Evolutionary conservation across 2,329 filamentous ascomycete genomes (phyloP).

Genomic region (Apiospora saccharicola): DNA sequence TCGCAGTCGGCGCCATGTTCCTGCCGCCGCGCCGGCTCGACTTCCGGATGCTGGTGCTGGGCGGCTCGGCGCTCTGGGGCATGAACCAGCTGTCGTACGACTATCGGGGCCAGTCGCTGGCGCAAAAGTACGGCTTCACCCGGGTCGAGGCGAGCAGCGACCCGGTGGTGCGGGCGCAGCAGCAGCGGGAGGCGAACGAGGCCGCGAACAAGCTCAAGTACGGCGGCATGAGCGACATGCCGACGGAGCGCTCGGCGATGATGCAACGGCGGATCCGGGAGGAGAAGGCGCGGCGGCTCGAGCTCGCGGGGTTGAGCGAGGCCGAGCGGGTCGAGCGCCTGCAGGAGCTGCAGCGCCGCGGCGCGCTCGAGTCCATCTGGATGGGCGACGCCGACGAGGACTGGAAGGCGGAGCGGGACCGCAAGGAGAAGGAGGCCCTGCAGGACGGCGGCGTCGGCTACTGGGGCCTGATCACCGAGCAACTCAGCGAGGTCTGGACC

Average conservation of each 20-base stretch:
- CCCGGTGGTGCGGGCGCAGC: too few species aligned
- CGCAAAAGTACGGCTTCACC: constrained; percentile 15
- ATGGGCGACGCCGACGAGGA: constrained; percentile 63
- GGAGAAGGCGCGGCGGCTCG: constrained; percentile 47
- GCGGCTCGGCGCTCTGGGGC: constrained; percentile 57
- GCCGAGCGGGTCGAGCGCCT: constrained; percentile 42
- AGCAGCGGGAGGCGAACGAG: not conserved
- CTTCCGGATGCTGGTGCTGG: constrained; percentile 58
- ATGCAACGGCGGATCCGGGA: constrained; percentile 56
- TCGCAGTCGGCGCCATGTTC: constrained; percentile 56
- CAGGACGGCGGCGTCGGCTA: constrained; percentile 62
- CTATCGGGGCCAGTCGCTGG: constrained; percentile 62
- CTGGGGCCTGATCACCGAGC: constrained; percentile 63
- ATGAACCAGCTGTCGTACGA: constrained; percentile 64
- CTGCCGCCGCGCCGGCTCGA: constrained; percentile 61
- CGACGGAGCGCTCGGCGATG: constrained; percentile 62
- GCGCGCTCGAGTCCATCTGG: constrained; percentile 59
- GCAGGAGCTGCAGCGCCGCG: constrained; percentile 38
- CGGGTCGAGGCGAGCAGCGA: not conserved
- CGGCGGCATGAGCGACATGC: constrained; percentile 51
- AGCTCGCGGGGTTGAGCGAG: constrained; percentile 35
- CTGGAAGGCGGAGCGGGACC: constrained; percentile 61
- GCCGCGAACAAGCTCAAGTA: not conserved
- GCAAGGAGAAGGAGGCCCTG: constrained; percentile 60
- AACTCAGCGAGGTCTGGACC: constrained; percentile 61